phyloP scores from a whole-genome alignment of 139 green algal genomes.

The Chlorella sp. region DNA sequence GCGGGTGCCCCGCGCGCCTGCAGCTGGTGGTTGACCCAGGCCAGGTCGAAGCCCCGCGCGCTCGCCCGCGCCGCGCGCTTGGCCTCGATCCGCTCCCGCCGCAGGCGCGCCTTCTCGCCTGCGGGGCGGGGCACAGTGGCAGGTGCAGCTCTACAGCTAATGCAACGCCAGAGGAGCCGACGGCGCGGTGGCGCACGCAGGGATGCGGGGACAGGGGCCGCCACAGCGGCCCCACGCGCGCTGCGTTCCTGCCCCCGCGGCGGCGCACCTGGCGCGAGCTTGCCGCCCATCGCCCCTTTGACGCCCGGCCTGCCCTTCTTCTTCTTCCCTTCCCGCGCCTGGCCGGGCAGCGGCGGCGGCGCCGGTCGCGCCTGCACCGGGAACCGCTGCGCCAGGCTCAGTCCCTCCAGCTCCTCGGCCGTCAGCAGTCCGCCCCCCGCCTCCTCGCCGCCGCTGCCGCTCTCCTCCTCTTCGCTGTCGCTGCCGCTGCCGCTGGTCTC shows the following conservation, averaged over 20 bases:
- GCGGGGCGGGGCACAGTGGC: too few species aligned
- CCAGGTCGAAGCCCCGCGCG: slow-evolving; percentile 46
- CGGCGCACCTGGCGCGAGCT: slow-evolving; percentile 35
- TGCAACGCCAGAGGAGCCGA: too few species aligned
- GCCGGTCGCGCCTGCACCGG: slow-evolving; percentile 13
- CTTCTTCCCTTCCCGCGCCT: slow-evolving; percentile 5
- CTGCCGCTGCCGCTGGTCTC: slow-evolving; percentile 1
- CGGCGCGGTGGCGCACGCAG: too few species aligned
- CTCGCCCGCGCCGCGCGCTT: slow-evolving; percentile 49
- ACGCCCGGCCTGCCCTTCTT: slow-evolving; percentile 16
- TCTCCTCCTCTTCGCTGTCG: not conserved
- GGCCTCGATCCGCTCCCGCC: slow-evolving; percentile 27
- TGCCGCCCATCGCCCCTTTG: slow-evolving; percentile 26
- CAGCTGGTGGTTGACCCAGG: slow-evolving; percentile 46
- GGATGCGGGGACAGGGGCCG: too few species aligned
- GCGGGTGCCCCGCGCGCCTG: too few species aligned
- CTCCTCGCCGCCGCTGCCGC: not conserved
- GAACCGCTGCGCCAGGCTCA: slow-evolving; percentile 29
- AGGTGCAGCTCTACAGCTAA: too few species aligned
- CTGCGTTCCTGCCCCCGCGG: too few species aligned
- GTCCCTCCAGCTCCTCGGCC: slow-evolving; percentile 17
- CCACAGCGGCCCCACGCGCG: too few species aligned
- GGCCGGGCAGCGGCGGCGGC: slow-evolving; percentile 14
- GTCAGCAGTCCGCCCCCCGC: not conserved
- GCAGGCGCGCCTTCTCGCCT: slow-evolving; percentile 43